phyloP scores from a whole-genome alignment of 805 yeast genomes.

The Blastobotrys peoriensis region DNA sequence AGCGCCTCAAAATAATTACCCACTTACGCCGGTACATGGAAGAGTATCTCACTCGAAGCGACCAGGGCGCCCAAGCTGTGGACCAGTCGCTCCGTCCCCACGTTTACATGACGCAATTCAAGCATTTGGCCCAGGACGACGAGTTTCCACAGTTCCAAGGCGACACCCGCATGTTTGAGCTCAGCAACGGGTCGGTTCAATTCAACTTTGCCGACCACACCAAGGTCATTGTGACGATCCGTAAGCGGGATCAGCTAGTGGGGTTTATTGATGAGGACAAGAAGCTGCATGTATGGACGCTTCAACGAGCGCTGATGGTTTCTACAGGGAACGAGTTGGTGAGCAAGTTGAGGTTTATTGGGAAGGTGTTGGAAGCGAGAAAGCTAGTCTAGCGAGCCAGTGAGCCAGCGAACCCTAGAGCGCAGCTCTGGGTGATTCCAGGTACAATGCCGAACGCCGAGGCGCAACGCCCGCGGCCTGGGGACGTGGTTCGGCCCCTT shows the following conservation, averaged over 20 bases:
- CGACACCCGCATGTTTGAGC: constrained; percentile 82
- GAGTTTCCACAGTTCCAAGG: constrained; percentile 41
- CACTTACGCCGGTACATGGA: constrained; percentile 91
- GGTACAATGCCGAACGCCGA: too few relatives aligned
- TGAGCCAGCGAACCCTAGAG: too few relatives aligned
- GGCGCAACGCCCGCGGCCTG: too few relatives aligned
- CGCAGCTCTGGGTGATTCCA: too few relatives aligned
- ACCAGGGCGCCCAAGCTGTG: constrained; percentile 27
- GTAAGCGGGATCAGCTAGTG: constrained; percentile 66
- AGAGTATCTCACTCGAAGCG: constrained; percentile 64
- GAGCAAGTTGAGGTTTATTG: constrained; percentile 10
- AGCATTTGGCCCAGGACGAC: constrained; percentile 37
- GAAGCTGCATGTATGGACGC: constrained; percentile 19
- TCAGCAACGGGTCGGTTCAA: constrained; percentile 88
- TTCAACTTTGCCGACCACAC: constrained; percentile 95
- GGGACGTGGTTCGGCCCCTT: too few relatives aligned
- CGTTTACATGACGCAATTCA: constrained; percentile 72
- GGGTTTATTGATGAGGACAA: constrained; percentile 55
- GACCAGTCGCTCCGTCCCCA: constrained; percentile 1
- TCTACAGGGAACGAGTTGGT: constrained; percentile 2
- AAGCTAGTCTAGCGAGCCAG: too few relatives aligned
- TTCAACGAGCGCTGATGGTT: constrained; percentile 12
- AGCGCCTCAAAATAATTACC: constrained; percentile 70
- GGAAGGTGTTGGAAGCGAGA: constrained; percentile 3
- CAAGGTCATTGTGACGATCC: constrained; percentile 58